These are phyloP conservation scores for Cairneyella variabilis DNA, from an alignment of 495 filamentous ascomycete species.

Conservation along the genomic window DNA sequence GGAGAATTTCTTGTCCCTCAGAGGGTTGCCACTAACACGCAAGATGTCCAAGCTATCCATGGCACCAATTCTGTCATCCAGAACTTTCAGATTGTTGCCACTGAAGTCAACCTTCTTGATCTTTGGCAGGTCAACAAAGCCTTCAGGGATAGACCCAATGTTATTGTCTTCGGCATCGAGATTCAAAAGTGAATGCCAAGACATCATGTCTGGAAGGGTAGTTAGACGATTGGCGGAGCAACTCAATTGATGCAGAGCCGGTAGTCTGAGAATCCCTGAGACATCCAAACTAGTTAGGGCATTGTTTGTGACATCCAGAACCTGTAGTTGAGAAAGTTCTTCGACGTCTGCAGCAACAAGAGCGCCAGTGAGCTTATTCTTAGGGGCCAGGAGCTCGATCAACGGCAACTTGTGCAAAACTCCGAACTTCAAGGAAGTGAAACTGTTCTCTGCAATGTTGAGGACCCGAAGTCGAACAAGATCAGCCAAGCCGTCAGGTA, in stretches of 20 bases:
- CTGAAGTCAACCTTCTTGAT: slow-evolving; percentile 76
- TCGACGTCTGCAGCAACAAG: slow-evolving; percentile 61
- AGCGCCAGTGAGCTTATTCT: slow-evolving; percentile 71
- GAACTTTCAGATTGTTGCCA: slow-evolving; percentile 69
- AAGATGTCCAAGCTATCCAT: slow-evolving; percentile 76
- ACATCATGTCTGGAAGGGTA: slow-evolving; percentile 61
- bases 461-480: slow-evolving; percentile 66
- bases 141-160: slow-evolving; percentile 67
- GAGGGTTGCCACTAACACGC: slow-evolving; percentile 77
- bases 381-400: slow-evolving; percentile 68
- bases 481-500: slow-evolving; percentile 65
- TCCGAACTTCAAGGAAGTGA: slow-evolving; percentile 66
- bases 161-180: slow-evolving; percentile 78
- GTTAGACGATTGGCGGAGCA: slow-evolving; percentile 74
- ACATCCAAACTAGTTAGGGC: slow-evolving; percentile 49
- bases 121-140: slow-evolving; percentile 61
- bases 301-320: slow-evolving; percentile 74
- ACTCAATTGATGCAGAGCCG: slow-evolving; percentile 68
- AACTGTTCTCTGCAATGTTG: slow-evolving; percentile 72
- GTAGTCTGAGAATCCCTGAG: slow-evolving; percentile 56
- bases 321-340: slow-evolving; percentile 59
- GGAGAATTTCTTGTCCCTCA: slow-evolving; percentile 80
- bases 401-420: slow-evolving; percentile 63
- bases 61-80: slow-evolving; percentile 73
- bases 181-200: slow-evolving; percentile 68